phyloP scores from a whole-genome alignment of 148 eudicot genomes.

The Oxyria digyna region DNA sequence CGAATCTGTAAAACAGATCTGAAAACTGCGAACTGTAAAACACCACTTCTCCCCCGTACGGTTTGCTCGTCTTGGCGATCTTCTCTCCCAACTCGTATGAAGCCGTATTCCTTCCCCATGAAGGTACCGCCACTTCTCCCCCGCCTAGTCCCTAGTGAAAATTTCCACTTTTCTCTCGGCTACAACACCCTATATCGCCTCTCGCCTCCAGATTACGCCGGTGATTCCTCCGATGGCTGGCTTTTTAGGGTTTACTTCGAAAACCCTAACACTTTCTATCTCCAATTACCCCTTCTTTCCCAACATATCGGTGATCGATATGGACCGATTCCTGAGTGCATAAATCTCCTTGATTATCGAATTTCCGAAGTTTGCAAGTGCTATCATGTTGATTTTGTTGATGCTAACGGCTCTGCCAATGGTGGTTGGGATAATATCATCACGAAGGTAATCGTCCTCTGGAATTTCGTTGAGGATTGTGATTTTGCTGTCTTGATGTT shows the following conservation, averaged over 20 bases:
- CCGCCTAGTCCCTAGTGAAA: not conserved
- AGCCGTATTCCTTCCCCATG: slow-evolving; percentile 2
- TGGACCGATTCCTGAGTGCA: not conserved
- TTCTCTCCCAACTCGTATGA: not conserved
- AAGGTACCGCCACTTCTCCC: not conserved
- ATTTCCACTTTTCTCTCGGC: not conserved
- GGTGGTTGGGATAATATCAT: not conserved
- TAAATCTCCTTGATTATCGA: not conserved
- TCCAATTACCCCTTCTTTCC: slow-evolving; percentile 4
- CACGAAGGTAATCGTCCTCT: not conserved
- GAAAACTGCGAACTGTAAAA: too few species aligned
- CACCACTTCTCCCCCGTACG: too few species aligned
- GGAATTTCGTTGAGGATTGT: not conserved
- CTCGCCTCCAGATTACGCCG: not conserved
- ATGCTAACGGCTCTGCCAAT: not conserved
- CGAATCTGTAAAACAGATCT: too few species aligned
- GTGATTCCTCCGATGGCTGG: not conserved
- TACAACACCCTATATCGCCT: not conserved
- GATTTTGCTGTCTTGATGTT: slow-evolving; percentile 3
- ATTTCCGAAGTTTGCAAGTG: not conserved
- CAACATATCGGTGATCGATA: not conserved
- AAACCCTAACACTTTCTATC: slow-evolving; percentile 4
- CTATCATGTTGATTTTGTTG: not conserved
- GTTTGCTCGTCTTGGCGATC: slow-evolving; percentile 17
- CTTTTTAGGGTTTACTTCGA: not conserved